phyloP scores from a whole-genome alignment of 768 basidiomycete species.

The Tulasnella sp. region DNA sequence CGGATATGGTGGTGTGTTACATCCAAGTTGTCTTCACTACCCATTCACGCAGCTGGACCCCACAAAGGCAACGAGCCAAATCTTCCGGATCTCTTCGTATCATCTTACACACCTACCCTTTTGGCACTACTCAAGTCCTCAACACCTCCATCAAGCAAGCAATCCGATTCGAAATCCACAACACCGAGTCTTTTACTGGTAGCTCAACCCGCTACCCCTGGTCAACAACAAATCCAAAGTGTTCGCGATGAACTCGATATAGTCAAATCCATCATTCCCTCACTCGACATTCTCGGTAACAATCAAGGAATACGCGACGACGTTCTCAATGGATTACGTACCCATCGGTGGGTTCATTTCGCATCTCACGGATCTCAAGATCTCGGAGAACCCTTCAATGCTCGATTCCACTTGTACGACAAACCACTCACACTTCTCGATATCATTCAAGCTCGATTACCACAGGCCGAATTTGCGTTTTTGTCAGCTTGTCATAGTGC shows the following conservation, averaged over 20 bases:
- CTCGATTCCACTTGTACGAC: neutral
- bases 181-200: neutral
- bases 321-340: neutral
- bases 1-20: slow-evolving; percentile 9
- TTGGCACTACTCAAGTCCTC: slow-evolving; percentile 7
- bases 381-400: neutral
- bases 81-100: slow-evolving; percentile 12
- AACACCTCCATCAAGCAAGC: neutral
- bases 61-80: neutral
- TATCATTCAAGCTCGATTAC: neutral
- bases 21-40: neutral
- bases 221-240: neutral
- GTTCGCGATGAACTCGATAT: neutral
- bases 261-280: neutral
- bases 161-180: neutral
- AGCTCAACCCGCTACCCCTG: neutral
- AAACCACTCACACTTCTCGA: neutral
- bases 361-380: slow-evolving; percentile 4
- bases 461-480: neutral
- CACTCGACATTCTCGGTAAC: neutral
- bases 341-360: slow-evolving; percentile 7
- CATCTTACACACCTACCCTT: slow-evolving; percentile 10
- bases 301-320: neutral
- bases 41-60: slow-evolving; percentile 11
- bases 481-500: neutral